Conservation (phyloP, 768 basidiomycete species). For the Lactarius deliciosus region DNA sequence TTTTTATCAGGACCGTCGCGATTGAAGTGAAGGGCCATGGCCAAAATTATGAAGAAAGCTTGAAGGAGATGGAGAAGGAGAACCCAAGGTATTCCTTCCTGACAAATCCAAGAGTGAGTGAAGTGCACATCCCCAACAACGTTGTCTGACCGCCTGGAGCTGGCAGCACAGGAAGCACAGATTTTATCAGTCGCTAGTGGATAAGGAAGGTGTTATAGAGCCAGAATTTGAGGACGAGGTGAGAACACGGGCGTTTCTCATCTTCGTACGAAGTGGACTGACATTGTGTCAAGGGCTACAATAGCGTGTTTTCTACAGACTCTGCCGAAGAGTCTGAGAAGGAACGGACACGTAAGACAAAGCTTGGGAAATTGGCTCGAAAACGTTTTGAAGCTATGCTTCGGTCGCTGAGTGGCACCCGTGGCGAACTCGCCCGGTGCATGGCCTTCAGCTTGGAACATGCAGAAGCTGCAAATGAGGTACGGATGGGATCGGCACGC, state of each 20-base stretch:
- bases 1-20: slow-evolving; percentile 86
- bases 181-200: slow-evolving; percentile 67
- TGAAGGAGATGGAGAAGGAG: slow-evolving; percentile 72
- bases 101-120: slow-evolving; percentile 27
- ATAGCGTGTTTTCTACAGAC: slow-evolving; percentile 88
- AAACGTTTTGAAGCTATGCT: slow-evolving; percentile 90
- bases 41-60: slow-evolving; percentile 65
- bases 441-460: slow-evolving; percentile 98
- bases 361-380: slow-evolving; percentile 75
- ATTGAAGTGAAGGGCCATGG: slow-evolving; percentile 83
- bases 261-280: neutral
- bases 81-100: slow-evolving; percentile 87
- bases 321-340: slow-evolving; percentile 92
- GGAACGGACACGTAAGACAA: slow-evolving; percentile 74
- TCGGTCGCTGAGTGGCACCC: slow-evolving; percentile 76
- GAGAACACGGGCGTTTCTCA: slow-evolving; percentile 5
- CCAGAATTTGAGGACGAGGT: slow-evolving; percentile 85
- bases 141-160: slow-evolving; percentile 4
- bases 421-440: slow-evolving; percentile 89
- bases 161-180: slow-evolving; percentile 67
- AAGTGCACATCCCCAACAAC: slow-evolving; percentile 32
- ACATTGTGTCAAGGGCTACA: slow-evolving; percentile 62
- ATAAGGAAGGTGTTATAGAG: slow-evolving; percentile 52
- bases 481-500: slow-evolving; percentile 35
- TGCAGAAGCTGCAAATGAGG: slow-evolving; percentile 94